These are phyloP conservation scores for Castanea sativa DNA, from an alignment of 306 rosid species.

Conservation along the genomic window DNA sequence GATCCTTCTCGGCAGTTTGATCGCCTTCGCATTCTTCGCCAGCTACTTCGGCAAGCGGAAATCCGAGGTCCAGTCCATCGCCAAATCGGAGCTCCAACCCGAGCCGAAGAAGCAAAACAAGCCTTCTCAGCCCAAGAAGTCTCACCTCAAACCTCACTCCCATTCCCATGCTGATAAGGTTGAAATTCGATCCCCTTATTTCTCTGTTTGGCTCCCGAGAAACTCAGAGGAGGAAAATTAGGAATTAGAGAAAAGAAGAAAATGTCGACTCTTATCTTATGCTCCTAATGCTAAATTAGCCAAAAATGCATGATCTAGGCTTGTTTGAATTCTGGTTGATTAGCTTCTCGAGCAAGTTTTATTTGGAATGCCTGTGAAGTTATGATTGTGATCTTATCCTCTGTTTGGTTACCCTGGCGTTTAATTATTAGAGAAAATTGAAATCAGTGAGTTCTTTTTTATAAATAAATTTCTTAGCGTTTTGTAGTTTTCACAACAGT, in stretches of 20 bases:
- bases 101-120: slow-evolving; percentile 50
- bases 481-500: background rate
- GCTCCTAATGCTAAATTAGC: background rate
- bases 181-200: background rate
- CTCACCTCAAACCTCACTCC: slow-evolving; percentile 57
- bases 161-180: slow-evolving; percentile 77
- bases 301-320: background rate
- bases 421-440: background rate
- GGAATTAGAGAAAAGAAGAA: background rate
- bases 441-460: background rate
- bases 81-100: slow-evolving; percentile 49
- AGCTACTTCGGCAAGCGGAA: slow-evolving; percentile 63
- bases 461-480: background rate
- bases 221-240: background rate
- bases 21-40: slow-evolving; percentile 61
- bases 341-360: background rate
- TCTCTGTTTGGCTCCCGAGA: slow-evolving; percentile 13
- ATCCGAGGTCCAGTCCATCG: slow-evolving; percentile 72
- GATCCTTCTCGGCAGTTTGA: slow-evolving; percentile 63
- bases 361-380: background rate
- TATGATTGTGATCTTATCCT: background rate
- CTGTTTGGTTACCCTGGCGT: background rate
- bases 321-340: background rate
- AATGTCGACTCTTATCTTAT: background rate
- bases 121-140: slow-evolving; percentile 57